Conservation (phyloP, 495 filamentous ascomycete species). For the Aspergillus panamensis region DNA sequence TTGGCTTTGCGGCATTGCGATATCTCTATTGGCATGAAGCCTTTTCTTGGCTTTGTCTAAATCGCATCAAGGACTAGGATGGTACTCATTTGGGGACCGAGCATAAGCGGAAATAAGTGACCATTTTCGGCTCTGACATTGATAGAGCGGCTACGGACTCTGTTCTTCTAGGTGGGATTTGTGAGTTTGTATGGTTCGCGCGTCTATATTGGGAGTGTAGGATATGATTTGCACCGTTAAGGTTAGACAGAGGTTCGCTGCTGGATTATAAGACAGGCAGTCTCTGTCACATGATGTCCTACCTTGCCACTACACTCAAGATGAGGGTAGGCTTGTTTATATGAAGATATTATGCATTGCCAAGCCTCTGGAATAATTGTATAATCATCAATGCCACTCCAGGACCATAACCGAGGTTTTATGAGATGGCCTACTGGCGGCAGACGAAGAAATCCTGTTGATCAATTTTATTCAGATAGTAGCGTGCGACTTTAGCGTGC, state of each 20-base stretch:
- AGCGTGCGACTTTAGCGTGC: too few relatives aligned
- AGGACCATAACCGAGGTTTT: too few relatives aligned
- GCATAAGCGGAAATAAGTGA: slow-evolving; percentile 1
- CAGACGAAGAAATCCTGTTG: too few relatives aligned
- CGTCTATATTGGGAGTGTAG: neutral
- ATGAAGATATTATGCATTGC: too few relatives aligned
- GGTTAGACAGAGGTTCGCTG: neutral
- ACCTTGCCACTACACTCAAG: too few relatives aligned
- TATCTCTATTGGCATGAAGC: slow-evolving; percentile 4
- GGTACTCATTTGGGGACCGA: neutral
- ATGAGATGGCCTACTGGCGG: too few relatives aligned
- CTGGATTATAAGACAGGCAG: neutral
- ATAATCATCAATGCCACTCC: too few relatives aligned
- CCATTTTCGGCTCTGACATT: neutral
- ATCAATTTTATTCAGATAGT: too few relatives aligned
- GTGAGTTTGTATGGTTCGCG: neutral
- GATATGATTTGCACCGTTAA: neutral
- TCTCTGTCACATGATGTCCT: too few relatives aligned
- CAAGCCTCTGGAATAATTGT: too few relatives aligned
- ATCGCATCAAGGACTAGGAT: slow-evolving; percentile 1
- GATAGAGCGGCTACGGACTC: neutral
- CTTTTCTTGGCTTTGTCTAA: slow-evolving; percentile 1
- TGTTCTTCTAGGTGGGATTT: neutral
- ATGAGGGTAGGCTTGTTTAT: too few relatives aligned
- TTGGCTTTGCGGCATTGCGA: neutral